Conservation (phyloP, 2,329 filamentous ascomycete genomes). For the Hypoxylon sp. region DNA sequence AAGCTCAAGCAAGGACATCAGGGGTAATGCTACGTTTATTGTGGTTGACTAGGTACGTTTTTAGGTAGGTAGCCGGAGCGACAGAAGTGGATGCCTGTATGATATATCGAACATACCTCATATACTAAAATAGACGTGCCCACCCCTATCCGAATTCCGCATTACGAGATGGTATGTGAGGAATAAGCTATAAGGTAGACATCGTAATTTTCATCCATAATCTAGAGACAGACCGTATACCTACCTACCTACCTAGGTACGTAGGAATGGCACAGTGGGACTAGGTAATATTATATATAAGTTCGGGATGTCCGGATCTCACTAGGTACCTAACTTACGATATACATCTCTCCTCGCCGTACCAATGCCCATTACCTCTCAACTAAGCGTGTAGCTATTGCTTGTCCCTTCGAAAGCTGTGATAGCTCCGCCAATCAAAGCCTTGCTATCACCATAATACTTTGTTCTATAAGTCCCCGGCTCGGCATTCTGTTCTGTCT, state of each 20-base stretch:
- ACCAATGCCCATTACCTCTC: background rate
- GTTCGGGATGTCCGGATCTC: background rate
- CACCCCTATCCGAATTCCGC: background rate
- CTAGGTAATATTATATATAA: background rate
- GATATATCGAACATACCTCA: background rate
- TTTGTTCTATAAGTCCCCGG: slow-evolving; percentile 81
- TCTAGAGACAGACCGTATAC: background rate
- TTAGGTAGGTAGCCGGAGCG: background rate
- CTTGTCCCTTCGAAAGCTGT: slow-evolving; percentile 79
- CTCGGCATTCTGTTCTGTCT: slow-evolving; percentile 73
- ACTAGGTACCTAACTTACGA: too few species aligned
- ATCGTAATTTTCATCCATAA: background rate
- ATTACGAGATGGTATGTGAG: background rate
- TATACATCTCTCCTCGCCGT: background rate
- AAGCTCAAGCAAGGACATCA: slow-evolving; percentile 70
- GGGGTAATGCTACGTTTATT: slow-evolving; percentile 69
- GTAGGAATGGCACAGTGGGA: background rate
- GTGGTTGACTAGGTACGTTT: slow-evolving; percentile 55
- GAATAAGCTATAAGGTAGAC: background rate
- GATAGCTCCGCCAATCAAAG: slow-evolving; percentile 70
- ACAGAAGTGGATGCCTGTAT: background rate
- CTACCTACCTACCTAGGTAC: too few species aligned
- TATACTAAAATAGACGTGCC: background rate
- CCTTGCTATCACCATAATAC: slow-evolving; percentile 90
- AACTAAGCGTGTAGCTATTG: slow-evolving; percentile 63